These are phyloP conservation scores for Medicago truncatula DNA, from an alignment of 306 rosid genomes.

Conservation along the genomic window MtrunA17r5.0-ANR NC_053045.1:55332501-55333000, in stretches of 20 bases:
- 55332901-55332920: too few relatives aligned
- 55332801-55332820: too few relatives aligned
- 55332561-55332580: constrained; percentile 81
- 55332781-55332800: too few relatives aligned
- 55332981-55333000: constrained; percentile 16
- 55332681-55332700: neutral
- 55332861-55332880: too few relatives aligned
- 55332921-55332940: neutral
- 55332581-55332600: constrained; percentile 77
- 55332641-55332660: neutral
- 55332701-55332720: neutral
- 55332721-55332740: neutral
- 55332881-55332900: too few relatives aligned
- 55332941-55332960: neutral
- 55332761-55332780: neutral
- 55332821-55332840: too few relatives aligned
- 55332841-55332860: too few relatives aligned
- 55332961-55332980: constrained; percentile 7
- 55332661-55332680: neutral
- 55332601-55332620: constrained; percentile 59
- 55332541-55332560: constrained; percentile 80
- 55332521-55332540: constrained; percentile 83
- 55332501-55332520: constrained; percentile 73
- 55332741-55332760: neutral
- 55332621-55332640: neutral